These are phyloP conservation scores for Lactarius psammicola DNA, from an alignment of 768 basidiomycete species.

Conservation along the genomic window DNA sequence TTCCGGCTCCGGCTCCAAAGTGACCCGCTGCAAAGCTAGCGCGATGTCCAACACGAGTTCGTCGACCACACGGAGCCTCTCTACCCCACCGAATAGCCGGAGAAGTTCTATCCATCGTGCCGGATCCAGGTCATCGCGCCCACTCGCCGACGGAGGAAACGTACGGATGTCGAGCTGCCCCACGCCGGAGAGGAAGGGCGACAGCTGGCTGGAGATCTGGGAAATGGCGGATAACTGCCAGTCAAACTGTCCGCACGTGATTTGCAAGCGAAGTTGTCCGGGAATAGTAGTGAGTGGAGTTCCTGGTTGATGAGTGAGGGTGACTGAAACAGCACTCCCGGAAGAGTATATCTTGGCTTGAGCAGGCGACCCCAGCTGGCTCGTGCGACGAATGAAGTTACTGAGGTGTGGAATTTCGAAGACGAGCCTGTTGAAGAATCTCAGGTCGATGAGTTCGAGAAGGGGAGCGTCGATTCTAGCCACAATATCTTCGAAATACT, in stretches of 20 bases:
- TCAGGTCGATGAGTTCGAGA: neutral
- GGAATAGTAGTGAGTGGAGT: neutral
- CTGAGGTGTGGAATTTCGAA: slow-evolving; percentile 4
- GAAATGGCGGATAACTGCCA: slow-evolving; percentile 9
- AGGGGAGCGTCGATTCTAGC: neutral
- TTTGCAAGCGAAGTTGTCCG: neutral
- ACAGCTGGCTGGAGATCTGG: slow-evolving; percentile 1
- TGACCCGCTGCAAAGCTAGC: neutral
- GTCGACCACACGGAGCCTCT: neutral
- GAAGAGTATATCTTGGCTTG: neutral
- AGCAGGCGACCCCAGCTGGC: neutral
- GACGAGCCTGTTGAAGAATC: neutral
- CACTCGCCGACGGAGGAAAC: neutral
- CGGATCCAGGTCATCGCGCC: neutral
- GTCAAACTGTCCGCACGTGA: neutral
- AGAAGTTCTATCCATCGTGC: slow-evolving; percentile 11
- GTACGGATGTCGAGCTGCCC: neutral
- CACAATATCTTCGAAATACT: slow-evolving; percentile 14
- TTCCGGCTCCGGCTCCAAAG: neutral
- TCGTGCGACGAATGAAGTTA: slow-evolving; percentile 1
- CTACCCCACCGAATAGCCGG: neutral
- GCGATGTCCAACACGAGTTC: neutral
- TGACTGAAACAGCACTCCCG: neutral
- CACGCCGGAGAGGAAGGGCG: neutral
- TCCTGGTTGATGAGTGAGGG: neutral